phyloP scores from a whole-genome alignment of 2,329 filamentous ascomycete genomes.

The Penicillium sp. region DNA sequence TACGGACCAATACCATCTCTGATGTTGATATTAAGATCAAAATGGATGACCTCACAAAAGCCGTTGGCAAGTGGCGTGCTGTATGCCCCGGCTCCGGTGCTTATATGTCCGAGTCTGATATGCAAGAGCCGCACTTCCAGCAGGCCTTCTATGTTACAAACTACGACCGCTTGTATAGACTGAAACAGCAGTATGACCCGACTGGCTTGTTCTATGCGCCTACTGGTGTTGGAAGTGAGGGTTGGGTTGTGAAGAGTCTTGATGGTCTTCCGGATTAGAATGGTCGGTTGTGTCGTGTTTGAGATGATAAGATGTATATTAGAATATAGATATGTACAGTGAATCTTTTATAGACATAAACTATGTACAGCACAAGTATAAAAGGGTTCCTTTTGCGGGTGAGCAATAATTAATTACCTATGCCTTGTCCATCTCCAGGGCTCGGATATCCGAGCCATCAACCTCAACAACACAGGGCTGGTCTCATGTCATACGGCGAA shows the following conservation, averaged over 20 bases:
- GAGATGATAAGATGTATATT: neutral
- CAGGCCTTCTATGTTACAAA: slow-evolving; percentile 31
- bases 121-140: slow-evolving; percentile 36
- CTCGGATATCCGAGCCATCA: neutral
- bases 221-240: slow-evolving; percentile 54
- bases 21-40: slow-evolving; percentile 38
- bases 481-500: neutral
- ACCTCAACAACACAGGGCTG: neutral
- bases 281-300: slow-evolving; percentile 43
- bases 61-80: slow-evolving; percentile 25
- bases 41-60: slow-evolving; percentile 23
- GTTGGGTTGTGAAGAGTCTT: slow-evolving; percentile 44
- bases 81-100: slow-evolving; percentile 26
- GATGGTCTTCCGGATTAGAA: slow-evolving; percentile 30
- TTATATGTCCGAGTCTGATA: slow-evolving; percentile 52
- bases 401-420: too few species aligned
- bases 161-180: slow-evolving; percentile 27
- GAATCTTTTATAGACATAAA: neutral
- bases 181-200: slow-evolving; percentile 56
- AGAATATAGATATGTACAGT: neutral
- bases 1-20: slow-evolving; percentile 24
- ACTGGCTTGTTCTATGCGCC: slow-evolving; percentile 49
- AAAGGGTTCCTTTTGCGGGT: neutral
- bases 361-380: neutral
- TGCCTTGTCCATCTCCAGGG: neutral